Percentiles rank a stretch among this genome's conserved stretches.
These are phyloP conservation scores for Raffaelea deltoideospora DNA, from an alignment of 2,329 filamentous ascomycete species.

Conservation along the genomic window DNA sequence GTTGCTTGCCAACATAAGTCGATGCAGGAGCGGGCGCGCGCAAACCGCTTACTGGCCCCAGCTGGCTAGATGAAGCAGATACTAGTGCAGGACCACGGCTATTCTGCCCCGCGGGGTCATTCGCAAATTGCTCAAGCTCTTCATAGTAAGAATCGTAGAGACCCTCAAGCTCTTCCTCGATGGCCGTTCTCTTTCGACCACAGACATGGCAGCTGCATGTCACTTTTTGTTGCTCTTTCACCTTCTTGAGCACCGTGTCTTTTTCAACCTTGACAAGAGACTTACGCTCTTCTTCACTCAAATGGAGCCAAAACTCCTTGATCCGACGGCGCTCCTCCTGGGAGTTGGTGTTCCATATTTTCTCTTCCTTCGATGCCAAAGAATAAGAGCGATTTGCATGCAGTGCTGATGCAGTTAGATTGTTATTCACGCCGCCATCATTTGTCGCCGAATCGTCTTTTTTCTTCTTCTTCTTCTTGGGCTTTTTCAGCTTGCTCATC, in stretches of 20 bases:
- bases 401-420: slow-evolving; percentile 7
- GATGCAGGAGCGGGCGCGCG: slow-evolving; percentile 42
- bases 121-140: slow-evolving; percentile 93
- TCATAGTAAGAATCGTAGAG: slow-evolving; percentile 98
- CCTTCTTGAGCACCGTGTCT: slow-evolving; percentile 92
- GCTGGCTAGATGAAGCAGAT: slow-evolving; percentile 49
- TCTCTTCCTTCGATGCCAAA: slow-evolving; percentile 48
- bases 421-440: slow-evolving; percentile 12
- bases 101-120: slow-evolving; percentile 49
- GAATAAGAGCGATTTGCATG: slow-evolving; percentile 7
- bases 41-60: slow-evolving; percentile 37
- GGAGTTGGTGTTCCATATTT: slow-evolving; percentile 95
- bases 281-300: slow-evolving; percentile 88
- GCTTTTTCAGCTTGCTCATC: slow-evolving; percentile 38
- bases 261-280: slow-evolving; percentile 97
- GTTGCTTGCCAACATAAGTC: slow-evolving; percentile 48
- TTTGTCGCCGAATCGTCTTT: background rate
- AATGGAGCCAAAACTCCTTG: slow-evolving; percentile 92
- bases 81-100: slow-evolving; percentile 56
- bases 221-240: slow-evolving; percentile 99
- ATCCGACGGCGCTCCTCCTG: slow-evolving; percentile 92
- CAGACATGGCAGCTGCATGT: slow-evolving; percentile 97
- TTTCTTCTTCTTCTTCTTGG: slow-evolving; percentile 52
- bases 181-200: slow-evolving; percentile 87
- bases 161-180: slow-evolving; percentile 94